Base-by-base conservation (phyloP, 495 filamentous ascomycete genomes). In the Umbilicaria muhlenbergii region DNA sequence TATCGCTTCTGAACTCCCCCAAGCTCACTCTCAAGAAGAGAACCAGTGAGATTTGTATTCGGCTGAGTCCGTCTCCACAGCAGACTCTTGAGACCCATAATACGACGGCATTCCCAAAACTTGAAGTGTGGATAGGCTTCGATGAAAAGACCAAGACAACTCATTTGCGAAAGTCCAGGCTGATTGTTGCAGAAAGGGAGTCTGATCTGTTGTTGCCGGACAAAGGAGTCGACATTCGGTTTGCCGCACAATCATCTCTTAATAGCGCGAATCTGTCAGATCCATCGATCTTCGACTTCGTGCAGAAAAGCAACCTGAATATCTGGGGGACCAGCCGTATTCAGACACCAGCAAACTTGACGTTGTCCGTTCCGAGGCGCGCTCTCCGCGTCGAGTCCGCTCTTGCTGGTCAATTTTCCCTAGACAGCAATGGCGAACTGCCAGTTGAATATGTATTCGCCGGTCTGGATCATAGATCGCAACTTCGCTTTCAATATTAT, bases 181-280 rank as follows among this genome's bases (percentile, higher is more conserved):
- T 55, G 24, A 32, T 49, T 15, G 14, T 44, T 17, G n/a, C n/a
- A 32, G 44, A 42, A n/a, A 46, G 32, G 21, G 34, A 46, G 13
- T 21, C 33, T 8, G 52, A 55, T 38, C 35, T 55, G 11, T 24
- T 55, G 17, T 32, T 52, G 31, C 52, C 52, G 14, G 36, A 37
- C 14, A 33, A 47, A 8, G 14, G 28, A 11, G 34, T 42, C 14
- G 52, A 55, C 28, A 28, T 55, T 15, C 38, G 43, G 5, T 49
- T 55, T 32, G 21, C n/a, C 15, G 15, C 35, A 18, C 24, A 41
- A 4, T 17, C 35, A 32, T 46, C 34, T 34, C 17, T 49, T 8
- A 36, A 45, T 15, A 38, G 42, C 11, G 36, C 17, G 6, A 19
- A 21, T 16, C 2, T 21, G 0, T 17, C 43, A 5, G 52, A 55